Conservation (phyloP, 345 rosid species). For the Nasturtium officinale region DNA sequence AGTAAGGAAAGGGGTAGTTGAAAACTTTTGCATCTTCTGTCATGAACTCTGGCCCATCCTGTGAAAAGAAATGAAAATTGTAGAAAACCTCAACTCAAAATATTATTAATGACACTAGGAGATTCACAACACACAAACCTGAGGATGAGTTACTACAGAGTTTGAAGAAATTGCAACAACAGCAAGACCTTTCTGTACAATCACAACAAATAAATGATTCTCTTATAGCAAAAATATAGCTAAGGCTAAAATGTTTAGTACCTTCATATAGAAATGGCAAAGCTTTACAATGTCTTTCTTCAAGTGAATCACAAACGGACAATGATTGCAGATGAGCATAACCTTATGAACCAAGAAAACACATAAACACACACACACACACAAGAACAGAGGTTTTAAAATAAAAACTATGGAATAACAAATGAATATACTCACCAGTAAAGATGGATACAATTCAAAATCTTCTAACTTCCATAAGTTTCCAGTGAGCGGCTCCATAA, state of each 20-base stretch:
- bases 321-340: slow-evolving; percentile 90
- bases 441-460: slow-evolving; percentile 79
- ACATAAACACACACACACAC: not conserved
- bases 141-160: slow-evolving; percentile 79
- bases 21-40: slow-evolving; percentile 76
- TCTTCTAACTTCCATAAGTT: slow-evolving; percentile 75
- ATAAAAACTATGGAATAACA: slow-evolving; percentile 2
- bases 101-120: slow-evolving; percentile 40
- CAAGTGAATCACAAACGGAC: slow-evolving; percentile 91
- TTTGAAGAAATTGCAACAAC: slow-evolving; percentile 92
- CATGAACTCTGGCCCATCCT: slow-evolving; percentile 95
- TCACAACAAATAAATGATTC: not conserved
- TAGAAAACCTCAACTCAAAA: slow-evolving; percentile 27
- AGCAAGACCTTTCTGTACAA: slow-evolving; percentile 84
- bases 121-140: slow-evolving; percentile 61
- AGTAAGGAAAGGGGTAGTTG: slow-evolving; percentile 81
- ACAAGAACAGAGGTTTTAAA: not conserved
- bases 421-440: slow-evolving; percentile 52
- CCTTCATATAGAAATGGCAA: slow-evolving; percentile 75
- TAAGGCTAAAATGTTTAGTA: slow-evolving; percentile 22
- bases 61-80: slow-evolving; percentile 40
- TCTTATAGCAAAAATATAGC: not conserved
- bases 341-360: slow-evolving; percentile 49
- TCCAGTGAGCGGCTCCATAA: slow-evolving; percentile 83
- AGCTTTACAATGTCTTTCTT: slow-evolving; percentile 85